Evolutionary conservation across 352 stramenopile species (phyloP), one percentile per base, ranked within the genome.

Genomic region (Pythium rishiriense): DNA sequence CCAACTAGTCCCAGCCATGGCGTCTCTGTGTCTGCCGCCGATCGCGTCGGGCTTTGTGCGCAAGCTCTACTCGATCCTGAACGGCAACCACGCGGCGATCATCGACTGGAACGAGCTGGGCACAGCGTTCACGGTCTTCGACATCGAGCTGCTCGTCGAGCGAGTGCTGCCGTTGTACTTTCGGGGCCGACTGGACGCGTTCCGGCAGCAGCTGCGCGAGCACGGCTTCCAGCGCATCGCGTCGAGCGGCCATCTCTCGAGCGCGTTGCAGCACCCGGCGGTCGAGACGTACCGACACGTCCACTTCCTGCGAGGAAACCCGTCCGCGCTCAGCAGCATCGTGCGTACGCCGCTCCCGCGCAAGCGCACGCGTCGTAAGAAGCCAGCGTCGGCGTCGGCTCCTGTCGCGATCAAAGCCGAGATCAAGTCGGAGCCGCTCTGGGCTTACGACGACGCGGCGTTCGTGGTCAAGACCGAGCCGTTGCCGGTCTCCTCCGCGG

Each of bases 61-160:
- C 67, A 90, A 92, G 60, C 66, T 92, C 24, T 92, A 92, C 60
- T 76, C 75, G 51, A 87, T 92, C 24, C 73, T 92, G 45, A 82
- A 92, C 69, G 71, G 80, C 47, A 72, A 89, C 55, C 75, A 68
- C 56, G 63, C 53, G 5, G 62, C 68, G 9, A 75, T 88, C 68
- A 89, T 92, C 64, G 55, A 64, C 26, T 92, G 83, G 83, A 76
- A 84, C 67, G 47, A 55, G 9, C 43, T 64, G n/a, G 83, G 83
- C 64, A 66, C 66, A 31, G 79, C 68, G 41, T 92, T 92, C 62
- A 65, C 69, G 14, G 75, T 92, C 58, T 66, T 60, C 33, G 80
- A 92, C 71, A 57, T 57, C 37, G 78, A 76, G 21, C 56, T 62
- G 12, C 73, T 92, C 17, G 74, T 87, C 46, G 62, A 68, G 31